Conservation (phyloP, 305 asterid genomes). For the Solanum chacoense region DNA sequence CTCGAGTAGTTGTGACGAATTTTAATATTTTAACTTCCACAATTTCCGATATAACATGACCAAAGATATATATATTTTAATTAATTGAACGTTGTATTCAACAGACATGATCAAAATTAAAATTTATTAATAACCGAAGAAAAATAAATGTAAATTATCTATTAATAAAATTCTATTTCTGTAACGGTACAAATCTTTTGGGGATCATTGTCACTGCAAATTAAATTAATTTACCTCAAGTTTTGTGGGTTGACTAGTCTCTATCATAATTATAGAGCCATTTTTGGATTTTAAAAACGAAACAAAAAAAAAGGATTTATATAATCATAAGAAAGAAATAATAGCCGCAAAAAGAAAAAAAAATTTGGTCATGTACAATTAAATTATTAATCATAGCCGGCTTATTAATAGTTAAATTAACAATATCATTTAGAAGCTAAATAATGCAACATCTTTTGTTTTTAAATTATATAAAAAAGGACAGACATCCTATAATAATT, state of each 20-base stretch:
- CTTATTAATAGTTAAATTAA: background rate
- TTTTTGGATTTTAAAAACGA: background rate
- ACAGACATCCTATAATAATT: background rate
- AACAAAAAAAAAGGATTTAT: too few species aligned
- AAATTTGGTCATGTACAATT: background rate
- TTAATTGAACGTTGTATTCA: background rate
- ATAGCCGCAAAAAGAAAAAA: background rate
- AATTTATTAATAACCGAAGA: background rate
- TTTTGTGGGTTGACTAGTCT: background rate
- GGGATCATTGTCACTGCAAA: too few species aligned
- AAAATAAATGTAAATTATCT: background rate
- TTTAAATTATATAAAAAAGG: background rate
- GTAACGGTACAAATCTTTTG: background rate
- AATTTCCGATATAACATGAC: background rate
- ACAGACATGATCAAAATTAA: background rate
- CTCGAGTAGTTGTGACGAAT: background rate
- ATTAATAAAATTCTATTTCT: background rate
- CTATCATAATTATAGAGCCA: background rate
- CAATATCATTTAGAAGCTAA: background rate
- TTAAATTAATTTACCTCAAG: too few species aligned
- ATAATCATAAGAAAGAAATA: background rate
- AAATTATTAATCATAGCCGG: background rate
- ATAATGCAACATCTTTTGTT: background rate
- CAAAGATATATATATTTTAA: background rate
- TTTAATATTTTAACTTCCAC: background rate